A percentile compares a stretch with the other conserved stretches of the same genome.
Evolutionary conservation across 140 eudicot species (phyloP).

Genomic region (Bidens hawaiensis): DNA sequence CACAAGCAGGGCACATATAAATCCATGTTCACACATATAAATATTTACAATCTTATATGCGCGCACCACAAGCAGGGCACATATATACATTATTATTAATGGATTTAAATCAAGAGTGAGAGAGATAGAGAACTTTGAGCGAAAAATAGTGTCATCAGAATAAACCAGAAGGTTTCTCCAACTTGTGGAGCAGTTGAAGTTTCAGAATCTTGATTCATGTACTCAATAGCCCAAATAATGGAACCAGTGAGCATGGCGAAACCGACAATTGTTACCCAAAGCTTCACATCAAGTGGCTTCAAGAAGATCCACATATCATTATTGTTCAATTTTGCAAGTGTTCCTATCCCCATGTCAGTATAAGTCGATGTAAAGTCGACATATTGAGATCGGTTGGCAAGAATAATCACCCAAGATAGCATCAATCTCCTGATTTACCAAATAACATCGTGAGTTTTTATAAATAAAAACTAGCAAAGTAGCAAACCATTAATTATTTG

Average conservation of each 20-base stretch:
- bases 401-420: slow-evolving; percentile 49
- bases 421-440: slow-evolving; percentile 32
- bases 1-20: too few relatives aligned
- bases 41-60: too few relatives aligned
- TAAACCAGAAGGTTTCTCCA: slow-evolving; percentile 28
- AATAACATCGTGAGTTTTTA: neutral
- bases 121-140: slow-evolving; percentile 29
- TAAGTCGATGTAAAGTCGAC: slow-evolving; percentile 51
- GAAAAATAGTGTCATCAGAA: slow-evolving; percentile 31
- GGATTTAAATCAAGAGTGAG: too few relatives aligned
- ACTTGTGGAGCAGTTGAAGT: slow-evolving; percentile 22
- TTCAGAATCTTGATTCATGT: slow-evolving; percentile 32
- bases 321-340: slow-evolving; percentile 11
- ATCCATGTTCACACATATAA: too few relatives aligned
- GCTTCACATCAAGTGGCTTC: slow-evolving; percentile 34
- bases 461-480: neutral
- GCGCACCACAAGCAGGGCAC: too few relatives aligned
- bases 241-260: slow-evolving; percentile 34
- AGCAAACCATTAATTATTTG: neutral
- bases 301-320: slow-evolving; percentile 40
- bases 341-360: slow-evolving; percentile 36
- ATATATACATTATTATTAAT: too few relatives aligned
- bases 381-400: slow-evolving; percentile 37
- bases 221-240: slow-evolving; percentile 30
- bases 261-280: slow-evolving; percentile 32